Percentiles rank a stretch among this genome's conserved stretches.
Evolutionary conservation across 768 basidiomycete genomes (phyloP).

Genomic region (Trichaptum fuscoviolaceum): DNA sequence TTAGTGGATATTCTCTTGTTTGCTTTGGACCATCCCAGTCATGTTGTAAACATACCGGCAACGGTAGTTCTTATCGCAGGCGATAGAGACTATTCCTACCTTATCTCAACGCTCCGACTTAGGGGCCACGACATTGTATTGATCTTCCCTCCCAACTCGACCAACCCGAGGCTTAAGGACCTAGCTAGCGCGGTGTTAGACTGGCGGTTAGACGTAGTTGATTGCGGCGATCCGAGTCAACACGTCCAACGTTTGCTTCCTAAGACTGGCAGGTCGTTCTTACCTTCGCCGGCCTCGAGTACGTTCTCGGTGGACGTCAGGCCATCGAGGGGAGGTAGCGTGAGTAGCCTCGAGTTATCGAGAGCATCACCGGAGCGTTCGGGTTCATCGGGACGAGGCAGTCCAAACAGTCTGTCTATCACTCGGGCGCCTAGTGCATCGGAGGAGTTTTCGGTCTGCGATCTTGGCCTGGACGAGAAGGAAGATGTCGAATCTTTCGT

Average conservation of each 20-base stretch:
- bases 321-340: background rate
- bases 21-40: constrained; percentile 50
- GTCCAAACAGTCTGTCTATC: background rate
- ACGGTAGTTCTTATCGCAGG: constrained; percentile 62
- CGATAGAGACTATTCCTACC: constrained; percentile 63
- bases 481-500: background rate
- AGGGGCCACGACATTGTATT: constrained; percentile 51
- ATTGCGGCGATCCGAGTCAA: background rate
- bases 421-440: background rate
- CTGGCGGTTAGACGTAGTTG: background rate
- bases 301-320: background rate
- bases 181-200: background rate
- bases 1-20: constrained; percentile 64
- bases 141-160: constrained; percentile 24
- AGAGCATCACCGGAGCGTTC: background rate
- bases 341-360: background rate
- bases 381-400: background rate
- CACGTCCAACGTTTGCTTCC: background rate
- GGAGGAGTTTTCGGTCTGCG: background rate
- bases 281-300: background rate
- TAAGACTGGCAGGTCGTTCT: background rate
- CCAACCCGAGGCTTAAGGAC: background rate
- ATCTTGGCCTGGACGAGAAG: background rate
- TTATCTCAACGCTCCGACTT: constrained; percentile 49
- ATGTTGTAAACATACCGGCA: constrained; percentile 22